Percentiles rank a stretch among this genome's conserved stretches.
These are phyloP conservation scores for Spathaspora girioi DNA, from an alignment of 805 yeast genomes.

Conservation along the genomic window DNA sequence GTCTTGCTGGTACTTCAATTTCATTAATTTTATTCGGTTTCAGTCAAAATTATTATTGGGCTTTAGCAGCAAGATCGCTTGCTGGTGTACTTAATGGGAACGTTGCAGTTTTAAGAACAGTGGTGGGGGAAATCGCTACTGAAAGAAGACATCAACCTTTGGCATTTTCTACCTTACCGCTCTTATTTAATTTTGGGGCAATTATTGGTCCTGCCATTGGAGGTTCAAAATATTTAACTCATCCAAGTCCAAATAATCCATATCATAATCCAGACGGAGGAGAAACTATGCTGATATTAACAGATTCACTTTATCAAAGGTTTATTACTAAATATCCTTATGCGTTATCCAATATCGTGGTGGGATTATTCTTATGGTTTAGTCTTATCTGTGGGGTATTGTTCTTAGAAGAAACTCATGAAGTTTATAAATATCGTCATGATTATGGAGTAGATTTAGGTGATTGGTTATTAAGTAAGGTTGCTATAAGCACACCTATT, in stretches of 20 bases:
- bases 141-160: slow-evolving; percentile 27
- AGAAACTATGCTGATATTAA: neutral
- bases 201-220: slow-evolving; percentile 32
- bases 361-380: slow-evolving; percentile 19
- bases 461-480: slow-evolving; percentile 18
- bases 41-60: slow-evolving; percentile 21
- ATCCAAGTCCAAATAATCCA: slow-evolving; percentile 19
- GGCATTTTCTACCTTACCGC: slow-evolving; percentile 28
- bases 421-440: slow-evolving; percentile 12
- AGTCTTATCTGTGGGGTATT: slow-evolving; percentile 23
- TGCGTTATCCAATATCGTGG: slow-evolving; percentile 32
- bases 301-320: slow-evolving; percentile 14
- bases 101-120: slow-evolving; percentile 27
- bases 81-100: slow-evolving; percentile 30
- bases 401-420: slow-evolving; percentile 34
- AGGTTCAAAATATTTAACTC: slow-evolving; percentile 24
- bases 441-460: slow-evolving; percentile 31
- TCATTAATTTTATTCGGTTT: slow-evolving; percentile 26
- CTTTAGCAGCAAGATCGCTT: slow-evolving; percentile 22
- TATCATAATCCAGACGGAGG: slow-evolving; percentile 5
- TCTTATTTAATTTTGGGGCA: slow-evolving; percentile 29
- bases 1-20: slow-evolving; percentile 22
- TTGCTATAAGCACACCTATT: slow-evolving; percentile 15
- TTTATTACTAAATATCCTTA: slow-evolving; percentile 28
- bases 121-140: slow-evolving; percentile 28